Conservation (phyloP, 371 early-diverging fungal genomes). For the Mycotypha africana region DNA sequence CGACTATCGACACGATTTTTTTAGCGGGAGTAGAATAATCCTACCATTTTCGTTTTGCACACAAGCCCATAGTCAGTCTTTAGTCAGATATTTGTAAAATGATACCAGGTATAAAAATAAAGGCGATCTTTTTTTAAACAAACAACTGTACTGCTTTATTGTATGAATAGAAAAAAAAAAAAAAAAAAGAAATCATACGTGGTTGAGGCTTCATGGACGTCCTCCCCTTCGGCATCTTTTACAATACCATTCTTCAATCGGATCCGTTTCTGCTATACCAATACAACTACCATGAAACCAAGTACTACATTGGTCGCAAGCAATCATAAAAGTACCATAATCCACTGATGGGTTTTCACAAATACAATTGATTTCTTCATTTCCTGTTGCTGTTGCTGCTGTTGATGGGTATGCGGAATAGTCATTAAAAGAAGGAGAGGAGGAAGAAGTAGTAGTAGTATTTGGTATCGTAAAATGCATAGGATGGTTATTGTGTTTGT, state of each 20-base stretch:
- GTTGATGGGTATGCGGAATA: background rate
- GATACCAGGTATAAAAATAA: too few species aligned
- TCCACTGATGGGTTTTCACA: constrained; percentile 63
- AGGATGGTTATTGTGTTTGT: background rate
- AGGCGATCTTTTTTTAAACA: too few species aligned
- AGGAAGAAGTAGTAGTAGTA: background rate
- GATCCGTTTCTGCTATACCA: constrained; percentile 48
- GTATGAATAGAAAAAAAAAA: too few species aligned
- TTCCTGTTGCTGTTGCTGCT: background rate
- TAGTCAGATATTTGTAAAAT: too few species aligned
- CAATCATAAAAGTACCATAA: constrained; percentile 75
- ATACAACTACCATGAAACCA: constrained; percentile 81
- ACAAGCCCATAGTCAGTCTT: too few species aligned
- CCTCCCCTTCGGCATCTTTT: constrained; percentile 21
- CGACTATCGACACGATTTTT: too few species aligned
- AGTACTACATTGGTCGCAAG: constrained; percentile 66
- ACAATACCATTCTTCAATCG: constrained; percentile 44
- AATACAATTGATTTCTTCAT: constrained; percentile 61
- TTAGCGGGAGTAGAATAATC: too few species aligned
- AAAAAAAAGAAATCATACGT: too few species aligned
- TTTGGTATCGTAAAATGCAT: background rate
- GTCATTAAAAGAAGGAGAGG: background rate
- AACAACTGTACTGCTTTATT: too few species aligned
- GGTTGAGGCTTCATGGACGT: too few species aligned
- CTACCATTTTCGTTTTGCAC: too few species aligned